Evolutionary conservation across 1,139 yeast species (phyloP).

Genomic region (Suhomyces bokatorum): DNA sequence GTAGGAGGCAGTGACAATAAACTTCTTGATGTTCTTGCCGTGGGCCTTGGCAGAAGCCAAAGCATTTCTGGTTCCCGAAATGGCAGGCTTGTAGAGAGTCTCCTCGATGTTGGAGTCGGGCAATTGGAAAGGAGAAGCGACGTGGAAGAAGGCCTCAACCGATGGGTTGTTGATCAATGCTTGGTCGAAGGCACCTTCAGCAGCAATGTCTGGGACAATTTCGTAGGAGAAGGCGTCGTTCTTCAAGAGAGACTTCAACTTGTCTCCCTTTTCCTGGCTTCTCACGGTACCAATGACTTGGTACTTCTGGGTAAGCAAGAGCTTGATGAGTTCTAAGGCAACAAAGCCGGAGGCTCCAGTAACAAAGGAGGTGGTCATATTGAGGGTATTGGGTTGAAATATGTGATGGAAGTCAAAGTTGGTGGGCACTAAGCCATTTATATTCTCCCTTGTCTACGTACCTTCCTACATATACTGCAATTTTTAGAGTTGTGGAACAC

Average conservation of each 20-base stretch:
- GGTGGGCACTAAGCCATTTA: too few species aligned
- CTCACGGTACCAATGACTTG: constrained; percentile 62
- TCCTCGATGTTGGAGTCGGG: background rate
- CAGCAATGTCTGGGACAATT: constrained; percentile 23
- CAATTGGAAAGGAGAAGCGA: constrained; percentile 2
- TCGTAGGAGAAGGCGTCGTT: constrained; percentile 26
- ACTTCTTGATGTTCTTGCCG: constrained; percentile 3
- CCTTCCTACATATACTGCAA: too few species aligned
- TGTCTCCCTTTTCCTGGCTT: constrained; percentile 5
- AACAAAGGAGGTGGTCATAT: constrained; percentile 27
- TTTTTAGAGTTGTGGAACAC: too few species aligned
- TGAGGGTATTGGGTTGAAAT: too few species aligned
- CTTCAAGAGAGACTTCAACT: constrained; percentile 16
- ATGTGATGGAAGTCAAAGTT: too few species aligned
- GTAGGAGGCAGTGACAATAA: constrained; percentile 1
- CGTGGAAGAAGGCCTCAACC: constrained; percentile 1
- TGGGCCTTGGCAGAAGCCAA: constrained; percentile 2
- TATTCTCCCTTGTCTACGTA: too few species aligned
- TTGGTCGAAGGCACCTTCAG: constrained; percentile 9
- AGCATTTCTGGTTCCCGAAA: constrained; percentile 2
- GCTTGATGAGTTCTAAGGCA: constrained; percentile 36
- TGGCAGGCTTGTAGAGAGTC: constrained; percentile 1
- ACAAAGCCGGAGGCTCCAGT: constrained; percentile 42
- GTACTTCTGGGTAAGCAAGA: constrained; percentile 38
- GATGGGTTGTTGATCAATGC: constrained; percentile 2